phyloP scores from a whole-genome alignment of 176 grass and related monocot species.

The Olyra latifolia region DNA sequence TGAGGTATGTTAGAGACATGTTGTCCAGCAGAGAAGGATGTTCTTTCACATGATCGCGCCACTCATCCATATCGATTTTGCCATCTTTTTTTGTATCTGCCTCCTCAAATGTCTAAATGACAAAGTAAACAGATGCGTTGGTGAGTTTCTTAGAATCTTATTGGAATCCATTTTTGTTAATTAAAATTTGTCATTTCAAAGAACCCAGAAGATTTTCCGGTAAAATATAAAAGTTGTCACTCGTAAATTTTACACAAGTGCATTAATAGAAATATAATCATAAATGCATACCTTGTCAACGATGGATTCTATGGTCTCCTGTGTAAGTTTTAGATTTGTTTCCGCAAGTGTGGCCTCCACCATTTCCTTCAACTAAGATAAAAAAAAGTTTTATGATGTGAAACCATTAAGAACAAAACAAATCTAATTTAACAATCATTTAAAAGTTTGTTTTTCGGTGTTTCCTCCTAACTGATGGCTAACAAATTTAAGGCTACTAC shows the following conservation, averaged over 20 bases:
- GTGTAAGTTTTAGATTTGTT: slow-evolving; percentile 38
- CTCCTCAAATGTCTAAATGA: slow-evolving; percentile 52
- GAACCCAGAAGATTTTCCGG: not conserved
- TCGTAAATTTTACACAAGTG: not conserved
- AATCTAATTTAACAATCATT: not conserved
- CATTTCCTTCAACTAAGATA: slow-evolving; percentile 52
- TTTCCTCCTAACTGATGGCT: not conserved
- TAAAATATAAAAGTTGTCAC: too few relatives aligned
- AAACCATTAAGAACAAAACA: not conserved
- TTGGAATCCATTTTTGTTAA: not conserved
- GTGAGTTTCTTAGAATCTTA: not conserved
- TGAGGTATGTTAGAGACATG: slow-evolving; percentile 49
- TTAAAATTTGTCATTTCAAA: not conserved
- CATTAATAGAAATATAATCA: not conserved
- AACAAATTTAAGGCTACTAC: not conserved
- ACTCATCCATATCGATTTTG: slow-evolving; percentile 56
- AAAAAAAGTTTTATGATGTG: not conserved
- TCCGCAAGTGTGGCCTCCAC: slow-evolving; percentile 45
- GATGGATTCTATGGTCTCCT: slow-evolving; percentile 43
- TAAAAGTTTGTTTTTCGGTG: not conserved
- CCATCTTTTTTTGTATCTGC: slow-evolving; percentile 54
- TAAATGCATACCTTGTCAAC: slow-evolving; percentile 46
- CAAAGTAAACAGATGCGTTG: not conserved
- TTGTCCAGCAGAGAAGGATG: slow-evolving; percentile 56
- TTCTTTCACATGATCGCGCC: slow-evolving; percentile 28